Base-by-base conservation (phyloP, 495 filamentous ascomycete genomes). In the Cercophora samala region DNA sequence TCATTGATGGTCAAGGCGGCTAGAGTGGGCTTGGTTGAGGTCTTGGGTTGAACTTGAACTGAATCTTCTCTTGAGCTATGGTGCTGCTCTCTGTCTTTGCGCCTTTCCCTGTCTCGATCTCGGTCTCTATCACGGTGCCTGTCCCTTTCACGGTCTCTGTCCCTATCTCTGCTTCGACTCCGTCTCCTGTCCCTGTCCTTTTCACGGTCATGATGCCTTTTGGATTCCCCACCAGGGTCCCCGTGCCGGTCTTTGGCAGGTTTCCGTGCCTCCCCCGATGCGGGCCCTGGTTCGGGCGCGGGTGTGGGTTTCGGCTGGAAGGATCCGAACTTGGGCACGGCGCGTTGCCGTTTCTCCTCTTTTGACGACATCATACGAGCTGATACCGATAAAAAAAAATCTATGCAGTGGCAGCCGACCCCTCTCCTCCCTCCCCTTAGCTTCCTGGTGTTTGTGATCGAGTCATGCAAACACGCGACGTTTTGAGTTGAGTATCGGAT, bases 291-390 rank as follows among this genome's bases (percentile, higher is more conserved):
- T 25, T 64, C 62, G 4, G 19, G 62, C 25, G 53, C 53, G 17
- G 73, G 60, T 55, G 76, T 66, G 63, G 73, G 66, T 58, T 83
- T 84, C 46, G 85, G 82, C 67, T 84, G 88, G 82, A 91, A 92
- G 67, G 89, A 91, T 55, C 81, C 80, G 68, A 92, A 92, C 55
- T 85, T 90, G 32, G 89, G 89, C 63, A 89, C 78, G 21, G 79
- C 63, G 26, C 72, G 75, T 22, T 62, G 73, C 65, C 17, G 56
- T 62, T 75, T 76, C 32, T 70, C 64, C 37, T 76, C 72, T 63
- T 73, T 74, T 42, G 70, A 74, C 58, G 75, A 65, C 77, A 78
- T 79, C 26, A 9, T 42, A 56, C 53, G 53, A 56, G 19, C n/a
- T 37, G 24, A 21, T 46, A 15, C 26, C 32, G n/a, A n/a, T n/a